These are phyloP conservation scores for Dipodascus albidus DNA, from an alignment of 805 yeast genomes.

Conservation along the genomic window DNA sequence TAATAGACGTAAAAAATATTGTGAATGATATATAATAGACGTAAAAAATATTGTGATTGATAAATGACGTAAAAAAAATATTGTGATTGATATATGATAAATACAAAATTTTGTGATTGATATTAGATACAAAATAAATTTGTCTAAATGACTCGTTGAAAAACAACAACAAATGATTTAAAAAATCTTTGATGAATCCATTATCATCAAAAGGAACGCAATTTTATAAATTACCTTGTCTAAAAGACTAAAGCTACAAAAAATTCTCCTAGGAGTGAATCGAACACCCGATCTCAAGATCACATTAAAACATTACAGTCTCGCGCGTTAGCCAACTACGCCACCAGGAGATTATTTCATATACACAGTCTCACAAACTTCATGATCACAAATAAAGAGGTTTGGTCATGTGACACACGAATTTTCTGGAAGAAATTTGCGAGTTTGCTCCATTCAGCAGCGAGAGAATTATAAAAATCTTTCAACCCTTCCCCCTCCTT, in stretches of 20 bases:
- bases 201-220: too few species aligned
- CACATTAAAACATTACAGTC: slow-evolving; percentile 6
- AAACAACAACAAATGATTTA: too few species aligned
- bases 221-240: too few species aligned
- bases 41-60: too few species aligned
- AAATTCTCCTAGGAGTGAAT: slow-evolving; percentile 6
- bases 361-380: background rate
- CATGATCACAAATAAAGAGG: background rate
- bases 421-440: background rate
- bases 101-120: too few species aligned
- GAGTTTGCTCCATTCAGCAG: background rate
- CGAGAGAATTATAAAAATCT: background rate
- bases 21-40: too few species aligned
- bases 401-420: background rate
- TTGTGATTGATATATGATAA: too few species aligned
- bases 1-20: too few species aligned
- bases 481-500: background rate
- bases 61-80: too few species aligned
- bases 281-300: slow-evolving; percentile 9
- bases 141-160: too few species aligned
- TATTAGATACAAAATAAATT: too few species aligned
- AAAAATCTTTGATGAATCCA: too few species aligned
- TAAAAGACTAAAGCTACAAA: background rate
- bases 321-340: slow-evolving; percentile 8
- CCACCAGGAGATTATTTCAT: slow-evolving; percentile 5